phyloP scores from a whole-genome alignment of 2,329 filamentous ascomycete species.

The Pestalotiopsis sp. region DNA sequence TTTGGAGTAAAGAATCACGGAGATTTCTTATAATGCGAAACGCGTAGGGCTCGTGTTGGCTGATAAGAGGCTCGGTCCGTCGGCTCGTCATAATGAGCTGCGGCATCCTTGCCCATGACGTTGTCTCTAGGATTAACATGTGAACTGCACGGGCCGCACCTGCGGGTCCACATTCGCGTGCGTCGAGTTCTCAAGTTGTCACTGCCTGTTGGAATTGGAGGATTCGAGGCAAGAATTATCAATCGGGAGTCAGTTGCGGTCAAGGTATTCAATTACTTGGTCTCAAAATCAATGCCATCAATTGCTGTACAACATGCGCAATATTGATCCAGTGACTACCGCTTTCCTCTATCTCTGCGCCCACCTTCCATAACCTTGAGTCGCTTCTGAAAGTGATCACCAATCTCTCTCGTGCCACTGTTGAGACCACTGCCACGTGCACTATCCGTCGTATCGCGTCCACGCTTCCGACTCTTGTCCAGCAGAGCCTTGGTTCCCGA shows the following conservation, averaged over 20 bases:
- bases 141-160: background rate
- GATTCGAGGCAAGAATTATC: no score
- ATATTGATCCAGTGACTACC: no score
- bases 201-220: no score
- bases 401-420: slow-evolving; percentile 58
- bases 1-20: background rate
- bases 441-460: slow-evolving; percentile 68
- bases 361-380: slow-evolving; percentile 53
- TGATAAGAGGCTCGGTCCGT: background rate
- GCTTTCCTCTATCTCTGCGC: slow-evolving; percentile 38
- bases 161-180: no score
- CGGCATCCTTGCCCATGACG: slow-evolving; percentile 6
- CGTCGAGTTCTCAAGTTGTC: no score
- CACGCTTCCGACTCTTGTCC: slow-evolving; percentile 86
- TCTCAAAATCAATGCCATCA: no score
- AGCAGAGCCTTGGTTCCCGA: slow-evolving; percentile 63
- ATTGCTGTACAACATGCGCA: no score
- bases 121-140: background rate
- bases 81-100: background rate
- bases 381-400: slow-evolving; percentile 75
- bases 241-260: no score
- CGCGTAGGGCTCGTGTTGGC: background rate
- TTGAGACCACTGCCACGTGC: slow-evolving; percentile 62
- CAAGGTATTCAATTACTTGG: no score
- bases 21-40: background rate